Base-by-base conservation (phyloP, 208 protist genomes). In the Crithidia bombi region DNA sequence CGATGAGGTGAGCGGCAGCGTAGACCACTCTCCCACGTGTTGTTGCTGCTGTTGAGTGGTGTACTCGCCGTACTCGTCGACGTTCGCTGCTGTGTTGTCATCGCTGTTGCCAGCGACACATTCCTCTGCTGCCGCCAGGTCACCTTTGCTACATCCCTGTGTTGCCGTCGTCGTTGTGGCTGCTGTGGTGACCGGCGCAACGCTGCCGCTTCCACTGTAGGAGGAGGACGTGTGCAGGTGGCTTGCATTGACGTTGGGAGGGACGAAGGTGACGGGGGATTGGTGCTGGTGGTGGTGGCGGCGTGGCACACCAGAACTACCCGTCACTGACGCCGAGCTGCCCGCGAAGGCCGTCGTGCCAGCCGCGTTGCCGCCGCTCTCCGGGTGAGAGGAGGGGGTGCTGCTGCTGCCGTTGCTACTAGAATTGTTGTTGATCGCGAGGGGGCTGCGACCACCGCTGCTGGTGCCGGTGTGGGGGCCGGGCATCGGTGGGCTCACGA, bases 221-320 rank as follows among this genome's bases (percentile, higher is more conserved):
- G 59, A 65, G 2, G 59, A 65, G 3, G 59, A 65, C 2, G 59
- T 54, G 3, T 32, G 59, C 25, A 41, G 30, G 17, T 65, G 59
- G 3, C 30, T 41, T 3, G 44, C 17, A 21, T 5, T 44, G 10
- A 11, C 21, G 5, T 6, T 21, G 17, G 57, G 41, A 2, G 41
- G 3, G 1, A n/a, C 32, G 15, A 51, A 43, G 5, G 57, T 26
- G 3, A 30, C 12, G 4, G 36, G 25, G 0, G 57, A 15, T 12
- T 64, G 62, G 3, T 70, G 65, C 14, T 70, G 64, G 32, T 55
- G 47, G 32, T 70, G 65, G 38, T 73, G 67, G 25, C 63, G 52
- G 12, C 58, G 56, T 23, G 49, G 15, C 38, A 59, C 62, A 32
- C 47, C 58, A 33, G 44, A 12, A 19, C 17, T 57, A 11, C 30